Percentiles rank a stretch among this genome's conserved stretches.
Conservation (phyloP, 192 early-diverging fungal species). For the Entophlyctis luteolus region DNA sequence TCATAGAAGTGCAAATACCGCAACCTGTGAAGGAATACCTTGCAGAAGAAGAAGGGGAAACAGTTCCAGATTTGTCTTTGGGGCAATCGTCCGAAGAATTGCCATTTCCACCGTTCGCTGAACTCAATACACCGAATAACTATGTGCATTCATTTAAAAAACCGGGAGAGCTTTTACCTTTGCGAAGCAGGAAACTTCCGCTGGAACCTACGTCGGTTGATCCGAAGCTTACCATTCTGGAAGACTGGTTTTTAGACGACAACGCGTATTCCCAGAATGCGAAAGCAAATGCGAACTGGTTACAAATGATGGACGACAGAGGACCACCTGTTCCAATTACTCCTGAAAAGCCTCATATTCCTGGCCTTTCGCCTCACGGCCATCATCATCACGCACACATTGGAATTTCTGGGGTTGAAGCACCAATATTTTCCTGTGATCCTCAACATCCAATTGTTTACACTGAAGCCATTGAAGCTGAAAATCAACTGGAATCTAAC, state of each 20-base stretch:
- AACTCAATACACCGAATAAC: not conserved
- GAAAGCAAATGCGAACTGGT: not conserved
- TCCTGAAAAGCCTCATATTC: not conserved
- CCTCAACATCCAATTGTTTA: not conserved
- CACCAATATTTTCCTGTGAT: constrained; percentile 3
- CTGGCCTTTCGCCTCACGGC: not conserved
- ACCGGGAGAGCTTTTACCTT: not conserved
- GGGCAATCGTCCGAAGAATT: not conserved
- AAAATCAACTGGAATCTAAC: not conserved
- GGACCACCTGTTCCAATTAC: constrained; percentile 20
- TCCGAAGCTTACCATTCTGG: not conserved
- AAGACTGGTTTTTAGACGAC: constrained; percentile 21
- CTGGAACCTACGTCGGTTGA: not conserved
- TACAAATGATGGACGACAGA: constrained; percentile 1
- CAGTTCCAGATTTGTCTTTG: not conserved
- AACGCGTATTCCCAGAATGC: not conserved
- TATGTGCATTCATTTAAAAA: constrained; percentile 1
- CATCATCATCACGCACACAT: constrained; percentile 4
- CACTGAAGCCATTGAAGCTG: constrained; percentile 13
- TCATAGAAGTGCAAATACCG: not conserved
- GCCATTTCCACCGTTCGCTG: constrained; percentile 9
- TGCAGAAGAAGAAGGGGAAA: not conserved
- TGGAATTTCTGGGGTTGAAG: not conserved
- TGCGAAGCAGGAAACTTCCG: not conserved
- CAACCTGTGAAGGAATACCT: not conserved